Conservation (phyloP, 1,284 basidiomycete genomes). For the Apiotrichum mycotoxinovorans region DNA sequence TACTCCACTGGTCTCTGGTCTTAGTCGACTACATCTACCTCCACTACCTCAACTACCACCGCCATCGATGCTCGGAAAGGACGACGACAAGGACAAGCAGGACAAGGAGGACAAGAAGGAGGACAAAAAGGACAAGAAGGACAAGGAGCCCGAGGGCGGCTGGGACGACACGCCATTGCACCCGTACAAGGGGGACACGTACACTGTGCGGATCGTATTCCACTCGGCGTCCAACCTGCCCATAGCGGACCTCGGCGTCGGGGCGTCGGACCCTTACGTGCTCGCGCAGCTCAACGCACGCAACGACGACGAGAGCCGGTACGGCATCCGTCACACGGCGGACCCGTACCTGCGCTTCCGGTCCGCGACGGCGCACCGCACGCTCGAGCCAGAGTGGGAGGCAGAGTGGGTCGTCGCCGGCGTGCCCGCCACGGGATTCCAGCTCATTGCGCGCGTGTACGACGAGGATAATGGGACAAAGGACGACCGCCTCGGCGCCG, state of each 20-base stretch:
- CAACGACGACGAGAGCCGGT: not conserved
- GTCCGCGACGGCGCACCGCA: constrained; percentile 48
- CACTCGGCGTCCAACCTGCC: constrained; percentile 52
- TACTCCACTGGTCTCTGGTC: too few species aligned
- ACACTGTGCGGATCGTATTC: constrained; percentile 52
- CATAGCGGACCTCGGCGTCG: constrained; percentile 48
- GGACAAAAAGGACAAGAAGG: too few species aligned
- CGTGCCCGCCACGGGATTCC: constrained; percentile 50
- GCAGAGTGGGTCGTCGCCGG: constrained; percentile 53
- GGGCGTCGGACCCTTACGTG: constrained; percentile 53
- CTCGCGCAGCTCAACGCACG: constrained; percentile 33
- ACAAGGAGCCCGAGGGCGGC: constrained; percentile 35
- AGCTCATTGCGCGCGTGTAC: constrained; percentile 45
- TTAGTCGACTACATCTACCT: too few species aligned
- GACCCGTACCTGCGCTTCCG: constrained; percentile 50
- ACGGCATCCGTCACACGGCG: constrained; percentile 12
- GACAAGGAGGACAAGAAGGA: too few species aligned
- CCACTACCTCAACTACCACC: too few species aligned
- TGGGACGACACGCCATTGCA: constrained; percentile 35
- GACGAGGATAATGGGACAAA: constrained; percentile 54
- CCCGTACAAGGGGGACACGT: constrained; percentile 32
- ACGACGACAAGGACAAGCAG: not conserved
- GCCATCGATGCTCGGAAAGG: too few species aligned
- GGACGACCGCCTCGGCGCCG: constrained; percentile 54
- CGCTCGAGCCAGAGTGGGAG: constrained; percentile 51